Base-by-base conservation (phyloP, 768 basidiomycete species). In the Leccinellum albellum region DNA sequence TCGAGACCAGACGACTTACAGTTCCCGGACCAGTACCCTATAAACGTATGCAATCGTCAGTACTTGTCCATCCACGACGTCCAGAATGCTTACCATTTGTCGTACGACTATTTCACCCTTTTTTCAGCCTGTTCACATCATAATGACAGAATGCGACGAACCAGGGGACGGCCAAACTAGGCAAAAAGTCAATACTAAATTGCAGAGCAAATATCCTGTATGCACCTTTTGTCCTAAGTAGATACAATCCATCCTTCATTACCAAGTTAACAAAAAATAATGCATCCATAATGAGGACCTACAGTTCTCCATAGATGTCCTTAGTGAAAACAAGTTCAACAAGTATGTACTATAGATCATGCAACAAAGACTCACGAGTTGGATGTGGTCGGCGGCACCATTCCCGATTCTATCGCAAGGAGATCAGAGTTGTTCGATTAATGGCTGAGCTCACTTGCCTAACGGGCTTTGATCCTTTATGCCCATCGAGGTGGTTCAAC, bases 241-340 rank as follows among this genome's bases (percentile, higher is more conserved):
- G 60, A 98, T 91, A 83, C 89, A 94, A 76, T 97, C 94, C 89
- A 96, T 88, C 50, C 89, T 90, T 64, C 2, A 54, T 29, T 29
- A 9, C 21, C 1, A 56, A 6, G 26, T 60, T 32, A 56, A 29
- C 28, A 1, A 24, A 32, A 33, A 14, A 47, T 29, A 4, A 32
- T 33, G 6, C 7, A 32, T 26, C 20, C 7, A 51, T 0, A 0
- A 42, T 31, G 26, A 48, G 51, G 7, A 55, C 68, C 31, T 61
- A 91, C 91, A 94, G 72, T 75, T 97, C 95, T 31, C 96, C 96
- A 62, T 98, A 98, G 54, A 99, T 98, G 70, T 99, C 96, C 92
- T 94, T 60, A 2, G 31, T 21, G 20, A 12, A 49, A n/a, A 42
- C 10, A 20, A 3, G 50, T 65, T 53, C 10, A 61, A 23, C 1